Conservation (phyloP, 202 grass and related monocot genomes). For the Digitaria exilis region DNA sequence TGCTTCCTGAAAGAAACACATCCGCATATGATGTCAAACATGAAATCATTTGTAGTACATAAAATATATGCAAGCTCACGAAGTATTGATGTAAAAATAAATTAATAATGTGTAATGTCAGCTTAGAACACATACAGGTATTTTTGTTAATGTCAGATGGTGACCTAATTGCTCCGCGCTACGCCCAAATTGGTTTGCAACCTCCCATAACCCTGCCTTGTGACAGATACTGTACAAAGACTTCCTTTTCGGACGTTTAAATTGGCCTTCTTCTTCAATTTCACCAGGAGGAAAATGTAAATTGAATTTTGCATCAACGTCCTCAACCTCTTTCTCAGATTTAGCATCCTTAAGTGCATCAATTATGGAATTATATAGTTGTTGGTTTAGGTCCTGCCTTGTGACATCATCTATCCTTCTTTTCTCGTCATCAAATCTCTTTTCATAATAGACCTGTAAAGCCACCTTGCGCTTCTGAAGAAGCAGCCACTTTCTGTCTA, state of each 20-base stretch:
- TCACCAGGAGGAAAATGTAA: constrained; percentile 96
- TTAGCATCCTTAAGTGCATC: constrained; percentile 82
- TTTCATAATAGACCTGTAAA: constrained; percentile 81
- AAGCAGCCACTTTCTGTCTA: constrained; percentile 93
- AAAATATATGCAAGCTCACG: background rate
- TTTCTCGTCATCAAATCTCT: constrained; percentile 82
- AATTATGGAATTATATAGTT: constrained; percentile 78
- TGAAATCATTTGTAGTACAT: background rate
- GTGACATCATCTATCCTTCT: constrained; percentile 77
- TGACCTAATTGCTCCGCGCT: constrained; percentile 90
- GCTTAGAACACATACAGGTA: constrained; percentile 48
- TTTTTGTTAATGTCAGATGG: constrained; percentile 72
- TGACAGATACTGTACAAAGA: constrained; percentile 85
- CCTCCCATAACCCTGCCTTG: constrained; percentile 96
- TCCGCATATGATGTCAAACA: background rate
- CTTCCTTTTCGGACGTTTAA: constrained; percentile 94
- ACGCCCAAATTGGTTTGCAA: constrained; percentile 83
- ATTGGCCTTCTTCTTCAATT: constrained; percentile 88
- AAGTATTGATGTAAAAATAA: constrained; percentile 9
- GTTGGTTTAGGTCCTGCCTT: constrained; percentile 60
- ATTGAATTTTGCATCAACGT: constrained; percentile 97
- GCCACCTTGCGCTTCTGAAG: constrained; percentile 96
- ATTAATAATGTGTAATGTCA: constrained; percentile 8
- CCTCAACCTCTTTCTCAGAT: constrained; percentile 96
- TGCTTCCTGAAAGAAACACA: constrained; percentile 58